Conservation (phyloP, 2,329 filamentous ascomycete genomes). For the Colletotrichum eremochloae region DNA sequence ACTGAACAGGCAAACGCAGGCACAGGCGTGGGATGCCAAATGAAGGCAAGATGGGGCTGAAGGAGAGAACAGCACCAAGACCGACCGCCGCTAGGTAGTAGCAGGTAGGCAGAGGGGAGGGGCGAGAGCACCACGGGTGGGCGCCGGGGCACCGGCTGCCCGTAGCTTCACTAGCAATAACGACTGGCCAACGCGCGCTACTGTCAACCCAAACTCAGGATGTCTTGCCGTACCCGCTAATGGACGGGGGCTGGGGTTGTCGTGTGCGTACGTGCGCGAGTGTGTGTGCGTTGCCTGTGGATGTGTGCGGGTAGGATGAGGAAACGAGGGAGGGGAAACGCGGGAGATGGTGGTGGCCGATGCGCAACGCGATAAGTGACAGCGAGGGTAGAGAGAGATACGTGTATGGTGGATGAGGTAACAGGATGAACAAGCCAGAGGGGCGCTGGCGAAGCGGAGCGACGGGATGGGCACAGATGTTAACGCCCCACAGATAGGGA, state of each 20-base stretch:
- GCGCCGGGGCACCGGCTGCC: not conserved
- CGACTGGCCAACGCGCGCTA: not conserved
- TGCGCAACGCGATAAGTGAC: slow-evolving; percentile 15
- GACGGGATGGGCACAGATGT: slow-evolving; percentile 3
- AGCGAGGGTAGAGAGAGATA: not conserved
- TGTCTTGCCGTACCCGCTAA: slow-evolving; percentile 17
- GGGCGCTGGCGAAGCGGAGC: not conserved
- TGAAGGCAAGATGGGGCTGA: slow-evolving; percentile 38
- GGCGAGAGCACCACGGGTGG: not conserved
- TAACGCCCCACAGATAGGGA: not conserved
- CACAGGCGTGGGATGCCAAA: slow-evolving; percentile 23
- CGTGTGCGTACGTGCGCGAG: not conserved
- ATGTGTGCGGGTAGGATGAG: not conserved
- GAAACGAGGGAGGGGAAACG: slow-evolving; percentile 5
- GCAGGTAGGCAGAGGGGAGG: not conserved
- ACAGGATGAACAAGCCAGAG: not conserved
- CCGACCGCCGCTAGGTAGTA: not conserved
- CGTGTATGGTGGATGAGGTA: not conserved
- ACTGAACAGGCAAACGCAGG: not conserved
- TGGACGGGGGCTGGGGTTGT: not conserved
- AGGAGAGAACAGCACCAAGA: slow-evolving; percentile 36
- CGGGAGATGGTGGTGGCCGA: slow-evolving; percentile 2
- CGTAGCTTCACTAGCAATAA: not conserved
- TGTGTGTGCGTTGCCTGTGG: not conserved
- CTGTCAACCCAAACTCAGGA: slow-evolving; percentile 19